Evolutionary conservation across 495 filamentous ascomycete genomes (phyloP).

Genomic region (Penicillium canariense): DNA sequence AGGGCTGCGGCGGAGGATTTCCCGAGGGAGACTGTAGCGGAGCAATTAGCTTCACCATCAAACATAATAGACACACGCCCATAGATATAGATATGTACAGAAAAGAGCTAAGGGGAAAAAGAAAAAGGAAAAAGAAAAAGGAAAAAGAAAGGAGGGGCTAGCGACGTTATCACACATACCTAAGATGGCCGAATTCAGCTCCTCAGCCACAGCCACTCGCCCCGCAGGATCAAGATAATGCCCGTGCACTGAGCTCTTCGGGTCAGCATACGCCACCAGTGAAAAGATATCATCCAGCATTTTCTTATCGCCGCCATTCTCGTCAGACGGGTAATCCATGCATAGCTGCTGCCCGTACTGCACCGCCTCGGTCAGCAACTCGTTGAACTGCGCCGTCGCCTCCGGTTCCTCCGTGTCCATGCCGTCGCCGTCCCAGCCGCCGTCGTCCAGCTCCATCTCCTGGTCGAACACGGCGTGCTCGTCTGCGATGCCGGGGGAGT

Average conservation of each 20-base stretch:
- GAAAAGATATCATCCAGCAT: constrained; percentile 84
- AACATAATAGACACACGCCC: neutral
- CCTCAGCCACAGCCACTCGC: constrained; percentile 81
- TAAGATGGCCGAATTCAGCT: constrained; percentile 90
- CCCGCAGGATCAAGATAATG: constrained; percentile 75
- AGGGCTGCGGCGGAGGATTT: constrained; percentile 85
- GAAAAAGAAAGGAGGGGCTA: constrained; percentile 16
- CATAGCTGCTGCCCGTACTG: constrained; percentile 78
- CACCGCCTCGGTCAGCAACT: constrained; percentile 66
- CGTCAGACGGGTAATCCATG: constrained; percentile 65
- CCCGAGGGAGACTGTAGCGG: constrained; percentile 71
- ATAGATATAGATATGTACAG: neutral
- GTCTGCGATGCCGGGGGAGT: constrained; percentile 32
- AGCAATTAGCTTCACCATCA: constrained; percentile 14
- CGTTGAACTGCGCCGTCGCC: constrained; percentile 41
- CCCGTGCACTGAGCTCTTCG: constrained; percentile 68
- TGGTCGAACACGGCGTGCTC: constrained; percentile 58
- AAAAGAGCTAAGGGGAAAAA: constrained; percentile 13
- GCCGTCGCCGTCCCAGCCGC: constrained; percentile 46
- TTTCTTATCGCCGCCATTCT: constrained; percentile 67
- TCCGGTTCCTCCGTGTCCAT: constrained; percentile 55
- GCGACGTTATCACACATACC: too few relatives aligned
- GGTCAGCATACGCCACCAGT: constrained; percentile 82
- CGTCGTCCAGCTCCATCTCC: constrained; percentile 79
- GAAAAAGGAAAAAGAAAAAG: constrained; percentile 4